A percentile compares a stretch with the other conserved stretches of the same genome.
Evolutionary conservation across 345 rosid species (phyloP).

Genomic region (Sonneratia caseolaris): DNA sequence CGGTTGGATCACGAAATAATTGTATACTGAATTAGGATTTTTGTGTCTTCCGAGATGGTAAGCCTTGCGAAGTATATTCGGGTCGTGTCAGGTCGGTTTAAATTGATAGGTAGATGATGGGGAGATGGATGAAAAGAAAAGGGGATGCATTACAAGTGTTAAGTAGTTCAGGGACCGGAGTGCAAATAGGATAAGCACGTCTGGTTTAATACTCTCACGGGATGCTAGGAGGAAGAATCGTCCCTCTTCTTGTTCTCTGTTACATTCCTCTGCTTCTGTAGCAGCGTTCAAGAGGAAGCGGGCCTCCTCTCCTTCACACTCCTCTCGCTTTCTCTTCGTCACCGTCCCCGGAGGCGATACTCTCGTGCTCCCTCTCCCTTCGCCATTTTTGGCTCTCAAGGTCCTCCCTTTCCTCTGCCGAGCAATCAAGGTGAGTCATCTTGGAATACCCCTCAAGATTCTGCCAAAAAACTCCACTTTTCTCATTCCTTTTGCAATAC

Average conservation of each 20-base stretch:
- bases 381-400: background rate
- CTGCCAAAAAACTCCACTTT: background rate
- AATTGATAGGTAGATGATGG: conserved; percentile 21
- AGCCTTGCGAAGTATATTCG: too few species aligned
- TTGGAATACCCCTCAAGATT: background rate
- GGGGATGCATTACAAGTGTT: background rate
- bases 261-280: background rate
- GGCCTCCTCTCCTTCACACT: background rate
- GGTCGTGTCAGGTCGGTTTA: too few species aligned
- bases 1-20: too few species aligned
- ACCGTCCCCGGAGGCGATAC: background rate
- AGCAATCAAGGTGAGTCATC: background rate
- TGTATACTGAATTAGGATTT: too few species aligned
- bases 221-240: background rate
- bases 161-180: background rate
- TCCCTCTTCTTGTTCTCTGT: background rate
- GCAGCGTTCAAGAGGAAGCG: background rate
- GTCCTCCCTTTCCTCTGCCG: background rate
- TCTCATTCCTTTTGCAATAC: background rate
- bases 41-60: too few species aligned
- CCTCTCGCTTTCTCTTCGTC: background rate
- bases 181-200: background rate
- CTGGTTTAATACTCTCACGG: background rate
- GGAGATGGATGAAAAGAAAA: background rate
- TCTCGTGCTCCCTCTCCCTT: background rate